Percentiles rank a stretch among this genome's conserved stretches.
phyloP scores from a whole-genome alignment of 2,329 filamentous ascomycete genomes.

The Talaromyces sp. region DNA sequence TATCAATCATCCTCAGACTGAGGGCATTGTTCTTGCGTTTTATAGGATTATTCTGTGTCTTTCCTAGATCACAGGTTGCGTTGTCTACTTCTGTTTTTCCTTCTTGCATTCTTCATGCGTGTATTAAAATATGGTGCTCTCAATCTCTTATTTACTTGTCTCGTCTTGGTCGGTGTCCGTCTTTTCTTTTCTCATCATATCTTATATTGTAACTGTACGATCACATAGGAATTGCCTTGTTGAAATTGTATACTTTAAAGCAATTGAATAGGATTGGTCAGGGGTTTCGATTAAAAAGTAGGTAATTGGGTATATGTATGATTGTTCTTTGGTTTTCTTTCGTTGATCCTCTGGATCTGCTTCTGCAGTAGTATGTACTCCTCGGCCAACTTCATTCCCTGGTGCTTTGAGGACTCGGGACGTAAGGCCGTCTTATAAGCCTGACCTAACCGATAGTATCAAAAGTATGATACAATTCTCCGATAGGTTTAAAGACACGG shows the following conservation, averaged over 20 bases:
- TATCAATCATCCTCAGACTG: slow-evolving; percentile 4
- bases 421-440: not conserved
- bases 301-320: not conserved
- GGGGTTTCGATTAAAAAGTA: not conserved
- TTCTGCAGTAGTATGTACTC: not conserved
- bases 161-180: slow-evolving; percentile 16
- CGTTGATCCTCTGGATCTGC: not conserved
- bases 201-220: slow-evolving; percentile 17
- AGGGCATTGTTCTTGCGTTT: slow-evolving; percentile 12
- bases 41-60: slow-evolving; percentile 13
- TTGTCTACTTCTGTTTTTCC: slow-evolving; percentile 15
- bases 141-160: slow-evolving; percentile 9
- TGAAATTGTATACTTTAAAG: not conserved
- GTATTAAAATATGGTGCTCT: slow-evolving; percentile 12
- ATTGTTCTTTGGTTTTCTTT: not conserved
- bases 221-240: slow-evolving; percentile 11
- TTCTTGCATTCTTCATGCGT: slow-evolving; percentile 8
- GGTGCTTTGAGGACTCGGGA: not conserved
- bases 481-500: not conserved
- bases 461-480: not conserved
- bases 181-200: slow-evolving; percentile 1
- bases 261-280: not conserved
- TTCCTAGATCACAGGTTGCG: slow-evolving; percentile 4
- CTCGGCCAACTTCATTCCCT: too few species aligned
- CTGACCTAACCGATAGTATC: not conserved